Evolutionary conservation across 352 stramenopile genomes (phyloP).

Genomic region (Globisporangium emineosum): DNA sequence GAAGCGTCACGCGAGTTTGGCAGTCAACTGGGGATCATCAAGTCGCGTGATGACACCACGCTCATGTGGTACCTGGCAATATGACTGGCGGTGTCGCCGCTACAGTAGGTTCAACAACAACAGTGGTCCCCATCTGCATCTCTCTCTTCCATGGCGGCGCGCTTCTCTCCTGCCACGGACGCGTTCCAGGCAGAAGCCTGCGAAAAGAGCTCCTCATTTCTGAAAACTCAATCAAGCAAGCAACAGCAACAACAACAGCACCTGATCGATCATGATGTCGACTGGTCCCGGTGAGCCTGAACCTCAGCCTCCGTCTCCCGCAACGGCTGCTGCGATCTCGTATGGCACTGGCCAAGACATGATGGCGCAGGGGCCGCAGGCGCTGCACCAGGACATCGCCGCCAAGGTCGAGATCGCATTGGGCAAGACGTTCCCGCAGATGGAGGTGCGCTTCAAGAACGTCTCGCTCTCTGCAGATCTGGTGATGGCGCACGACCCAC

Average conservation of each 20-base stretch:
- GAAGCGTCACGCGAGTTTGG: too few species aligned
- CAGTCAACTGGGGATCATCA: background rate
- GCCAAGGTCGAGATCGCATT: slow-evolving; percentile 31
- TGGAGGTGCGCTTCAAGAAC: slow-evolving; percentile 49
- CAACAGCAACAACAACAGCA: background rate
- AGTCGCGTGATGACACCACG: background rate
- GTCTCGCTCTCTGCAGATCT: slow-evolving; percentile 41
- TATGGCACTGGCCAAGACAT: slow-evolving; percentile 27
- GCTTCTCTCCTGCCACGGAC: background rate
- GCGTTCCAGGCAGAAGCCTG: background rate
- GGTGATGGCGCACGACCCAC: slow-evolving; percentile 19
- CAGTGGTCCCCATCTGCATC: background rate
- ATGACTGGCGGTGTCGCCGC: background rate
- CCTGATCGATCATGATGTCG: slow-evolving; percentile 5
- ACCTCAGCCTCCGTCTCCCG: background rate
- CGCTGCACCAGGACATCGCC: slow-evolving; percentile 33
- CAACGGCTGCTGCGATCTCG: slow-evolving; percentile 12
- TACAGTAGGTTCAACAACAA: background rate
- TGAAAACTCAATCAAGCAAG: background rate
- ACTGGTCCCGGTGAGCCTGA: slow-evolving; percentile 6
- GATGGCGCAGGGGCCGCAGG: slow-evolving; percentile 31
- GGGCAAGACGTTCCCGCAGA: slow-evolving; percentile 36
- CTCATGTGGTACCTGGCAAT: background rate
- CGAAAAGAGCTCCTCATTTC: slow-evolving; percentile 4
- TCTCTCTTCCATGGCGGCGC: background rate